These are phyloP conservation scores for Stagonosporopsis vannaccii DNA, from an alignment of 2,329 filamentous ascomycete genomes.

Conservation along the genomic window DNA sequence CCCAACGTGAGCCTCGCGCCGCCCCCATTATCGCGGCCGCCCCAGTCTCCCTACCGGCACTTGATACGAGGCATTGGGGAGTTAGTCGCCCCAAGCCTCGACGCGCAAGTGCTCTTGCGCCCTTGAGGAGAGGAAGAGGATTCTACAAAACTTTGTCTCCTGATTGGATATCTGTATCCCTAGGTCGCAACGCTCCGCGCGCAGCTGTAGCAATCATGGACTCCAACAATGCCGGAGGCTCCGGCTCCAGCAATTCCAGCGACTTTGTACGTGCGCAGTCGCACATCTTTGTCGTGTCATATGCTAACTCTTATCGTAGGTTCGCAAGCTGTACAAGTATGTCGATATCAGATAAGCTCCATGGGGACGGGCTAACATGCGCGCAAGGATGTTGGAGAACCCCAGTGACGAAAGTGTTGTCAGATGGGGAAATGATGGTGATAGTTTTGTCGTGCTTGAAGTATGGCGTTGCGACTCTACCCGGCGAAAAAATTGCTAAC, in stretches of 20 bases:
- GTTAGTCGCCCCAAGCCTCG: constrained; percentile 15
- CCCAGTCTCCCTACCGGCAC: not conserved
- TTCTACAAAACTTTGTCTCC: not conserved
- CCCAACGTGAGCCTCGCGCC: constrained; percentile 27
- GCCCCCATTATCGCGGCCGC: constrained; percentile 7
- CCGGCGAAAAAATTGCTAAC: constrained; percentile 22
- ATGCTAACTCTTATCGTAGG: constrained; percentile 61
- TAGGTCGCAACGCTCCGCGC: constrained; percentile 3
- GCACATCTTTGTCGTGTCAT: not conserved
- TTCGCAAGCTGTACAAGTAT: constrained; percentile 98
- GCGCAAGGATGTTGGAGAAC: constrained; percentile 88
- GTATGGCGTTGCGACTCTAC: constrained; percentile 58
- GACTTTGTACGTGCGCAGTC: constrained; percentile 78
- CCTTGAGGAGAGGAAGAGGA: not conserved
- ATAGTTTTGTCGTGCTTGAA: constrained; percentile 97
- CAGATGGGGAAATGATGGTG: constrained; percentile 91
- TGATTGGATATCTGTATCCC: not conserved
- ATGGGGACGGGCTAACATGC: constrained; percentile 34
- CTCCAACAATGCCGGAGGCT: constrained; percentile 39
- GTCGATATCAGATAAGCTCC: constrained; percentile 30
- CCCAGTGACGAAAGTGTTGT: constrained; percentile 92
- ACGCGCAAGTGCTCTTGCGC: constrained; percentile 9
- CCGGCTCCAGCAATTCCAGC: constrained; percentile 80
- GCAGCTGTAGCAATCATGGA: constrained; percentile 37
- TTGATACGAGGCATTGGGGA: constrained; percentile 17